Evolutionary conservation across 768 basidiomycete species (phyloP).

Genomic region (Suillus lakei): DNA sequence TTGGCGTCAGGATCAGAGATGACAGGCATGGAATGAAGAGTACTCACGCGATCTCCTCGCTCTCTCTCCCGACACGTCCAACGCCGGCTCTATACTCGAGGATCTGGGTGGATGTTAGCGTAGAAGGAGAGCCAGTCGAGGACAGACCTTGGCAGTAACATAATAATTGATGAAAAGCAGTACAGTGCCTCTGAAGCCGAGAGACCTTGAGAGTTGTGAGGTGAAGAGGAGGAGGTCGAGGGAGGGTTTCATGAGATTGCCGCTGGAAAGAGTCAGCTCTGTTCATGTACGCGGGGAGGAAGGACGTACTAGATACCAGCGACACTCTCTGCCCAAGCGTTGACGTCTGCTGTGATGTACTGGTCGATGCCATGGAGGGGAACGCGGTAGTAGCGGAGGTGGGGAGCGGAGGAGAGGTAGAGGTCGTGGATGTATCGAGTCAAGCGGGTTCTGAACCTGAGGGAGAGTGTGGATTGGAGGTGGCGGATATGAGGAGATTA

Average conservation of each 20-base stretch:
- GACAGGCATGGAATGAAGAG: neutral
- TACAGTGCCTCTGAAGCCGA: slow-evolving; percentile 81
- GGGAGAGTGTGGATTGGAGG: slow-evolving; percentile 83
- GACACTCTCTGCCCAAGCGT: slow-evolving; percentile 85
- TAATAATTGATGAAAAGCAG: slow-evolving; percentile 86
- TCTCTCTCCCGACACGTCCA: slow-evolving; percentile 82
- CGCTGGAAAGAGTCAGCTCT: slow-evolving; percentile 47
- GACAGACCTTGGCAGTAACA: slow-evolving; percentile 61
- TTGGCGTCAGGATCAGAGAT: slow-evolving; percentile 1
- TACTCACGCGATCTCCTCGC: slow-evolving; percentile 89
- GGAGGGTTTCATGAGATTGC: slow-evolving; percentile 90
- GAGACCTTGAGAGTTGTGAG: slow-evolving; percentile 82
- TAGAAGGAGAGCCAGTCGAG: too few species aligned
- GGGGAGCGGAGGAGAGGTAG: slow-evolving; percentile 77
- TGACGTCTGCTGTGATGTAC: slow-evolving; percentile 91
- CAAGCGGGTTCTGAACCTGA: slow-evolving; percentile 81
- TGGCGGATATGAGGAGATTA: slow-evolving; percentile 68
- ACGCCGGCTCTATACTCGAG: slow-evolving; percentile 90
- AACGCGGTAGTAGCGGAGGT: slow-evolving; percentile 71
- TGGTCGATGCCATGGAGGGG: slow-evolving; percentile 82
- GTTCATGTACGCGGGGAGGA: neutral
- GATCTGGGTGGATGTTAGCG: slow-evolving; percentile 39
- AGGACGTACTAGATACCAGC: slow-evolving; percentile 82
- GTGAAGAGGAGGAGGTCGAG: slow-evolving; percentile 94
- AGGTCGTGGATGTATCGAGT: slow-evolving; percentile 92